These are phyloP conservation scores for Talaromyces sp. DNA, from an alignment of 2,329 filamentous ascomycete species.

Conservation along the genomic window DNA sequence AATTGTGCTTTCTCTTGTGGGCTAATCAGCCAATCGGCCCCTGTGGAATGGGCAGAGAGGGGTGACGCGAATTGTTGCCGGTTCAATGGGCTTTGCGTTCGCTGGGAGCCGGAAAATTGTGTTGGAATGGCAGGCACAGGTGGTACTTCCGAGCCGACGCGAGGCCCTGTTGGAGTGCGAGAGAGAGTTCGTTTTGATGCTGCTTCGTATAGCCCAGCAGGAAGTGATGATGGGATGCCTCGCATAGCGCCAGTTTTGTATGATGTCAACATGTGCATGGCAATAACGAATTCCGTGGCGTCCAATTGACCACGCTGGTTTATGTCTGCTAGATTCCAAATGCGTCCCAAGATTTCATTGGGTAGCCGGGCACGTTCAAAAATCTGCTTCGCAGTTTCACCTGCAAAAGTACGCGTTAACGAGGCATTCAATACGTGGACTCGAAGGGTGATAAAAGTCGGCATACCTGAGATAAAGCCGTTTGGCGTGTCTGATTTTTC, in stretches of 20 bases:
- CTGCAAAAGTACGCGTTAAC: conserved; percentile 31
- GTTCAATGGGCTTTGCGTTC: conserved; percentile 55
- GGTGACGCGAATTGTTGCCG: conserved; percentile 46
- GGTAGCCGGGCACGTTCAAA: conserved; percentile 89
- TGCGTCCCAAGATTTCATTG: conserved; percentile 84
- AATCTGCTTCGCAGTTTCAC: conserved; percentile 84
- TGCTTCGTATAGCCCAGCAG: conserved; percentile 82
- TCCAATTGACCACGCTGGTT: conserved; percentile 85
- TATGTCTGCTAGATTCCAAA: conserved; percentile 92
- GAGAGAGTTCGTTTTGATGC: conserved; percentile 63
- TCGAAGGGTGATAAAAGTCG: background rate
- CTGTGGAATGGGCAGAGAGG: conserved; percentile 50
- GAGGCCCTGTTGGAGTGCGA: conserved; percentile 47
- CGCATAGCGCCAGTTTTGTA: conserved; percentile 80
- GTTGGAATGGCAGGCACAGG: conserved; percentile 67
- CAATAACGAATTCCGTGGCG: conserved; percentile 89
- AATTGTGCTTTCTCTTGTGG: conserved; percentile 81
- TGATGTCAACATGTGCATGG: conserved; percentile 93
- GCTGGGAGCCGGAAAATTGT: conserved; percentile 62
- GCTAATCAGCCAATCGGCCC: conserved; percentile 73
- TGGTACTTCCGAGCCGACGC: conserved; percentile 42
- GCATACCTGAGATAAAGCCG: conserved; percentile 63
- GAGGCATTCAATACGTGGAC: background rate
- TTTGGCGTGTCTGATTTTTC: conserved; percentile 77
- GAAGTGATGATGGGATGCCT: conserved; percentile 71